These are phyloP conservation scores for Grammothele lineata DNA, from an alignment of 768 basidiomycete species.

Conservation along the genomic window DNA sequence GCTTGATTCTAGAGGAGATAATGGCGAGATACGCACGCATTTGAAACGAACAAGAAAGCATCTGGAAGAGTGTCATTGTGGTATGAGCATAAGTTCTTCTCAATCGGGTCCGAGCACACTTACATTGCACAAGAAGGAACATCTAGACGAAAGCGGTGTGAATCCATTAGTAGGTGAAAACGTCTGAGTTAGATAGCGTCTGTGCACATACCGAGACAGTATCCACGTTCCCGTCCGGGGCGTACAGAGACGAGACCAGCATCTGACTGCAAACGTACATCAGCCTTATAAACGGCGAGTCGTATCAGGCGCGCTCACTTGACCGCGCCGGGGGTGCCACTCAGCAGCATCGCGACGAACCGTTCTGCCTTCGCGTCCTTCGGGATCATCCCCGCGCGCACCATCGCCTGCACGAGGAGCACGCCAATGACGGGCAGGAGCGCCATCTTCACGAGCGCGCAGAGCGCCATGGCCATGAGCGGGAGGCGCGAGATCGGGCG, in stretches of 20 bases:
- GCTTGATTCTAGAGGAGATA: no score
- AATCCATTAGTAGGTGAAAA: no score
- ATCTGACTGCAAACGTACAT: conserved; percentile 31
- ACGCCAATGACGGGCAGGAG: conserved; percentile 37
- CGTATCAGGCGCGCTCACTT: conserved; percentile 22
- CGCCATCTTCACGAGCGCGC: conserved; percentile 34
- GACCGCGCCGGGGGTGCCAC: conserved; percentile 43
- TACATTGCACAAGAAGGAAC: conserved; percentile 44
- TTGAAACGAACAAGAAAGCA: conserved; percentile 40
- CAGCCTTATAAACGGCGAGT: not conserved
- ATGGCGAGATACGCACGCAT: conserved; percentile 30
- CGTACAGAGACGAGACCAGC: conserved; percentile 40
- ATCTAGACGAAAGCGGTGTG: conserved; percentile 22
- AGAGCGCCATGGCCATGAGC: conserved; percentile 31
- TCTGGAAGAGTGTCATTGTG: conserved; percentile 24
- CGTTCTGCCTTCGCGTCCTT: conserved; percentile 34
- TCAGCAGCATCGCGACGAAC: conserved; percentile 43
- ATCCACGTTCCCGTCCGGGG: conserved; percentile 41
- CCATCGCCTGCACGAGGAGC: conserved; percentile 27
- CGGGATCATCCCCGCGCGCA: conserved; percentile 28
- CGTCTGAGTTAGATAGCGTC: no score
- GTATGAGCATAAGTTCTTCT: not conserved
- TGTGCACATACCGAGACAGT: conserved; percentile 33
- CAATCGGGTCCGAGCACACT: conserved; percentile 14
- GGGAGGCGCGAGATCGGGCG: conserved; percentile 31